A percentile compares a stretch with the other conserved stretches of the same genome.
These are phyloP conservation scores for Eutypella sp. DNA, from an alignment of 2,329 filamentous ascomycete genomes.

Conservation along the genomic window DNA sequence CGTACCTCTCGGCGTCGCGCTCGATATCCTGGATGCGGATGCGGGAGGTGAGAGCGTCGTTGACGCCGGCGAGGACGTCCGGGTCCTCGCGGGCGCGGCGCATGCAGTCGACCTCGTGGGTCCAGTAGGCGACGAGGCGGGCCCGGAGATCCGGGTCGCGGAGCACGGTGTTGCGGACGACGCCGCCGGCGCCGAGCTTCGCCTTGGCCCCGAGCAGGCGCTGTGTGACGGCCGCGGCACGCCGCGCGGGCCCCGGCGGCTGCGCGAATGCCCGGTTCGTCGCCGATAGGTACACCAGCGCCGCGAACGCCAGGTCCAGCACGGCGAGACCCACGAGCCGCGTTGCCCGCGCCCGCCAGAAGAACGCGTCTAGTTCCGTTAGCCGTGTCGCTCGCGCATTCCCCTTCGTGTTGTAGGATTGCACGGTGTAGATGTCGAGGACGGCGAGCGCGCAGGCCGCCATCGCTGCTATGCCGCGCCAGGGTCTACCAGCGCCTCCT, in stretches of 20 bases:
- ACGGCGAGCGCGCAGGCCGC: slow-evolving; percentile 52
- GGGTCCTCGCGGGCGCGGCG: slow-evolving; percentile 72
- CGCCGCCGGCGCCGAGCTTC: slow-evolving; percentile 66
- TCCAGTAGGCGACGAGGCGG: slow-evolving; percentile 71
- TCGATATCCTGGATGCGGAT: slow-evolving; percentile 59
- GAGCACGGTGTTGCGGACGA: slow-evolving; percentile 74
- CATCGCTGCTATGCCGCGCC: slow-evolving; percentile 67
- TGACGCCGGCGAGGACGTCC: slow-evolving; percentile 67
- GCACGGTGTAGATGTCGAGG: slow-evolving; percentile 62
- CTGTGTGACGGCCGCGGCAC: slow-evolving; percentile 56
- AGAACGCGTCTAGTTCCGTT: slow-evolving; percentile 63
- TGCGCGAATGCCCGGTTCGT: slow-evolving; percentile 74
- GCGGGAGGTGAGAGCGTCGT: slow-evolving; percentile 59
- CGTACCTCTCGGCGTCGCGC: slow-evolving; percentile 60
- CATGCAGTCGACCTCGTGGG: slow-evolving; percentile 68
- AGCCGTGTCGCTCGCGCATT: slow-evolving; percentile 60
- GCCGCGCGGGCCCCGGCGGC: slow-evolving; percentile 57
- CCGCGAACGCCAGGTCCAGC: slow-evolving; percentile 60
- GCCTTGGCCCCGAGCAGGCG: slow-evolving; percentile 55
- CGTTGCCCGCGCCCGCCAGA: slow-evolving; percentile 62
- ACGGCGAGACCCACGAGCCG: slow-evolving; percentile 60
- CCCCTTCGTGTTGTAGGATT: slow-evolving; percentile 58
- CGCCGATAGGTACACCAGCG: slow-evolving; percentile 66
- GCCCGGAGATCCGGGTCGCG: slow-evolving; percentile 67
- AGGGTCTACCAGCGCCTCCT: too few species aligned